These are phyloP conservation scores for Xanthoceras sorbifolium DNA, from an alignment of 345 rosid genomes.

Conservation along the genomic window DNA sequence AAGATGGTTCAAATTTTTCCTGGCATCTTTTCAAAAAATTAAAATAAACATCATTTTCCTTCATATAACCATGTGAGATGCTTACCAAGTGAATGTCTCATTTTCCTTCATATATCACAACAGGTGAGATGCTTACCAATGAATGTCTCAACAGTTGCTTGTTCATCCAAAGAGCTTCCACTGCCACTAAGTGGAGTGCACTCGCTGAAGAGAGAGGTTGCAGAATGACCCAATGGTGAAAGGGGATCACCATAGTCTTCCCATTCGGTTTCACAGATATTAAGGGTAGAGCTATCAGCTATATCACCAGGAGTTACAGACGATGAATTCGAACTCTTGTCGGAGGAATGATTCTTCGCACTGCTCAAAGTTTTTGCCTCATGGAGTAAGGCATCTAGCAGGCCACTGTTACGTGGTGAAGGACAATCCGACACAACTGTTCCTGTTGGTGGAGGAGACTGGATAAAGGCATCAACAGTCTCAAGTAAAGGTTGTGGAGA, in stretches of 20 bases:
- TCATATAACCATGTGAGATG: slow-evolving; percentile 13
- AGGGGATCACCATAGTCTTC: slow-evolving; percentile 57
- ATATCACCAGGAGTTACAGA: slow-evolving; percentile 52
- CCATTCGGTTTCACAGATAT: slow-evolving; percentile 58
- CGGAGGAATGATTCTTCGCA: slow-evolving; percentile 65
- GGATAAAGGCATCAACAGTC: slow-evolving; percentile 73
- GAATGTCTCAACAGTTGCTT: slow-evolving; percentile 35
- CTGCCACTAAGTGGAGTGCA: slow-evolving; percentile 56
- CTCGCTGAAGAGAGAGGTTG: slow-evolving; percentile 59
- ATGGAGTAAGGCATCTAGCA: slow-evolving; percentile 86
- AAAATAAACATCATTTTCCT: slow-evolving; percentile 9
- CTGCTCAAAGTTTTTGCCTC: slow-evolving; percentile 72
- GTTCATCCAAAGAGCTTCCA: slow-evolving; percentile 68
- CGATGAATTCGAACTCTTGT: slow-evolving; percentile 68
- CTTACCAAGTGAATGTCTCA: slow-evolving; percentile 46
- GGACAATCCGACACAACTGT: slow-evolving; percentile 50
- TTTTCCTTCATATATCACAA: slow-evolving; percentile 14
- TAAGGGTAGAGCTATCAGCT: slow-evolving; percentile 49
- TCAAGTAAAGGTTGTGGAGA: slow-evolving; percentile 69
- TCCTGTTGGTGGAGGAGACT: slow-evolving; percentile 70
- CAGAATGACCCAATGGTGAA: slow-evolving; percentile 62
- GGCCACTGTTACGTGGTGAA: slow-evolving; percentile 80
- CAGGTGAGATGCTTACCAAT: slow-evolving; percentile 43
- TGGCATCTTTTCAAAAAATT: slow-evolving; percentile 3
- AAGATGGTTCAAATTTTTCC: not conserved